A percentile compares a stretch with the other conserved stretches of the same genome.
Evolutionary conservation across 495 filamentous ascomycete genomes (phyloP).

Genomic region (Polyplosphaeria fusca): DNA sequence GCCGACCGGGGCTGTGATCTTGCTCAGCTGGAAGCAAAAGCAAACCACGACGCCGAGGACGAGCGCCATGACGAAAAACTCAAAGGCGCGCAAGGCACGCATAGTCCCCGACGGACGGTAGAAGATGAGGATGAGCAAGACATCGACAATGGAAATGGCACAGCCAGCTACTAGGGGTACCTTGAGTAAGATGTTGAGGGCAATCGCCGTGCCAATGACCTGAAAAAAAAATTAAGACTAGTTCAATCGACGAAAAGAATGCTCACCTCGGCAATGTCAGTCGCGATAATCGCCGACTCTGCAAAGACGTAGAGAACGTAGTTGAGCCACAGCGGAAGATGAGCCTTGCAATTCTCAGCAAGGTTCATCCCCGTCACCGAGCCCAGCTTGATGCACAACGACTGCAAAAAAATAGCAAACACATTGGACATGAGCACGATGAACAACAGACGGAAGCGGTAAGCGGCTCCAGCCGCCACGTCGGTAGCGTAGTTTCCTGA

Average conservation of each 20-base stretch:
- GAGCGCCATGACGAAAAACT: slow-evolving; percentile 72
- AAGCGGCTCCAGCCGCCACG: slow-evolving; percentile 57
- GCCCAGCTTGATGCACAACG: slow-evolving; percentile 77
- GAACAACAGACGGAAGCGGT: slow-evolving; percentile 62
- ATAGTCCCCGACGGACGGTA: slow-evolving; percentile 75
- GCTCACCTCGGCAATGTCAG: slow-evolving; percentile 77
- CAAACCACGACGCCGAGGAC: slow-evolving; percentile 86
- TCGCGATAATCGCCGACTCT: slow-evolving; percentile 80
- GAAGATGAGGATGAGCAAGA: slow-evolving; percentile 80
- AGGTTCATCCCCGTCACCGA: slow-evolving; percentile 82
- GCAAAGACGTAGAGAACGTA: slow-evolving; percentile 69
- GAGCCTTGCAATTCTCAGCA: slow-evolving; percentile 71
- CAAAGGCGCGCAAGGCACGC: slow-evolving; percentile 70
- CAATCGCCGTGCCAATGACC: slow-evolving; percentile 90
- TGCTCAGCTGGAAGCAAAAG: slow-evolving; percentile 83
- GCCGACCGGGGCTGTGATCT: slow-evolving; percentile 68
- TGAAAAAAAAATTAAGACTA: too few relatives aligned
- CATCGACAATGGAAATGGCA: slow-evolving; percentile 79
- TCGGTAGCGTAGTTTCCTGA: slow-evolving; percentile 74
- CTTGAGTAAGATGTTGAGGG: slow-evolving; percentile 76
- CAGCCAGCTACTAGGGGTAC: slow-evolving; percentile 84
- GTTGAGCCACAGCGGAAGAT: slow-evolving; percentile 75
- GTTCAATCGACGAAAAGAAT: background rate
- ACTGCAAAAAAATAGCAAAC: slow-evolving; percentile 80
- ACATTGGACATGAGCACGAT: slow-evolving; percentile 79